Percentiles rank a stretch among this genome's conserved stretches.
These are phyloP conservation scores for Cutaneotrichosporon sp. DNA, from an alignment of 1,284 basidiomycete genomes.

Conservation along the genomic window DNA sequence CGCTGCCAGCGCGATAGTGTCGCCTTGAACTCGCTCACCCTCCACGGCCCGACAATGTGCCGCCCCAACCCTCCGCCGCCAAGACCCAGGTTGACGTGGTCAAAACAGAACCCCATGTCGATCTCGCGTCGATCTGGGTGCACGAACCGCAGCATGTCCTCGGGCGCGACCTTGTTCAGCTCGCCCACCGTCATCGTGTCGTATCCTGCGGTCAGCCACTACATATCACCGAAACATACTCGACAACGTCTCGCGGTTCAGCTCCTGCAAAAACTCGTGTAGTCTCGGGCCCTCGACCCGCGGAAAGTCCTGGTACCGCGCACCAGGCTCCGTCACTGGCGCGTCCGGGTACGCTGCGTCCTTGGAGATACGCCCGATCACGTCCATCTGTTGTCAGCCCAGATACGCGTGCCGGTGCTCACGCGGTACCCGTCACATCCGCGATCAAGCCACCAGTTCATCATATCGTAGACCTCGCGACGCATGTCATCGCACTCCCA, in stretches of 20 bases:
- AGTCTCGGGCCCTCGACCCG: constrained; percentile 60
- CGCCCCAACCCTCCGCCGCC: not conserved
- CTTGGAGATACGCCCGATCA: constrained; percentile 6
- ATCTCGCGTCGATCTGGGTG: constrained; percentile 56
- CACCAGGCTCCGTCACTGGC: constrained; percentile 53
- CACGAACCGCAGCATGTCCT: constrained; percentile 56
- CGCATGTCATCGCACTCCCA: constrained; percentile 45
- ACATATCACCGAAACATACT: not conserved
- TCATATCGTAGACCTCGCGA: constrained; percentile 43
- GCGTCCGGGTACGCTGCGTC: constrained; percentile 61
- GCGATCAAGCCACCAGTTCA: constrained; percentile 51
- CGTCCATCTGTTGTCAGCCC: constrained; percentile 1
- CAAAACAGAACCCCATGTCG: constrained; percentile 7
- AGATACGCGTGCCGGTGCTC: not conserved
- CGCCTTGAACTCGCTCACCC: constrained; percentile 56
- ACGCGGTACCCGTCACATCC: constrained; percentile 50
- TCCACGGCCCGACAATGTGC: constrained; percentile 47
- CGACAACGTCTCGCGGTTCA: constrained; percentile 56
- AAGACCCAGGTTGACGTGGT: constrained; percentile 32
- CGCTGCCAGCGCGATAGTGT: constrained; percentile 60
- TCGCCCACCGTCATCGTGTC: not conserved
- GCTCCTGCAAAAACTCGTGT: constrained; percentile 64
- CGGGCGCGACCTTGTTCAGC: constrained; percentile 54
- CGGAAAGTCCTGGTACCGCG: constrained; percentile 56
- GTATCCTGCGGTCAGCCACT: not conserved